Evolutionary conservation across 2,329 filamentous ascomycete species (phyloP).

Genomic region (Juglanconis juglandina): DNA sequence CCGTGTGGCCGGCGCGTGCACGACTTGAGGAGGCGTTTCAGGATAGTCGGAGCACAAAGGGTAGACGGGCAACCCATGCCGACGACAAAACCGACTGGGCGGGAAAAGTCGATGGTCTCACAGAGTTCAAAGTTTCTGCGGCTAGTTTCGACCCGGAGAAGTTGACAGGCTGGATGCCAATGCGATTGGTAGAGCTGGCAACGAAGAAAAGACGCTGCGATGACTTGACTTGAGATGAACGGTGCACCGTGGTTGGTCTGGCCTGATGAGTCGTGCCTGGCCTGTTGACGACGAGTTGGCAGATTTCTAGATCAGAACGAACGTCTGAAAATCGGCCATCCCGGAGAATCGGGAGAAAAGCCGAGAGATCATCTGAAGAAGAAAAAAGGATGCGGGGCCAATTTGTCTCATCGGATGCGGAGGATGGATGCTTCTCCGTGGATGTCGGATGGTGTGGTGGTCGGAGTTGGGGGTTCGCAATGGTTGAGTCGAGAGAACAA

Average conservation of each 20-base stretch:
- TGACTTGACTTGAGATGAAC: neutral
- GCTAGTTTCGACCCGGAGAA: neutral
- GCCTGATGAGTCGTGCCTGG: no score
- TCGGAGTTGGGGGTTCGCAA: neutral
- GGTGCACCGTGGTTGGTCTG: no score
- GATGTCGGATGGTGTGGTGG: neutral
- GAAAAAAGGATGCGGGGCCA: no score
- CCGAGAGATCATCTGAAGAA: neutral
- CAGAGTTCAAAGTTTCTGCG: no score
- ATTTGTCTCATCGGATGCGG: no score
- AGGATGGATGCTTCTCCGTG: no score
- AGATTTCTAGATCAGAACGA: no score
- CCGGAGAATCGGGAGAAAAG: neutral
- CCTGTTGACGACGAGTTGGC: no score
- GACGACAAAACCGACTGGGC: neutral
- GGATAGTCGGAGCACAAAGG: conserved; percentile 4
- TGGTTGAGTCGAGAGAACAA: neutral
- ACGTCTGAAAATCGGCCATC: no score
- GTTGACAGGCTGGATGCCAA: neutral
- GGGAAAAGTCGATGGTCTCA: neutral
- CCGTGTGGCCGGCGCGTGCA: neutral
- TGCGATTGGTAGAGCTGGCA: neutral
- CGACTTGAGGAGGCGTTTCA: conserved; percentile 15
- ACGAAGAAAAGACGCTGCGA: no score
- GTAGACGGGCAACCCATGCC: neutral